Conservation (phyloP, 441 rosid genomes). For the Adansonia gregorii region DNA sequence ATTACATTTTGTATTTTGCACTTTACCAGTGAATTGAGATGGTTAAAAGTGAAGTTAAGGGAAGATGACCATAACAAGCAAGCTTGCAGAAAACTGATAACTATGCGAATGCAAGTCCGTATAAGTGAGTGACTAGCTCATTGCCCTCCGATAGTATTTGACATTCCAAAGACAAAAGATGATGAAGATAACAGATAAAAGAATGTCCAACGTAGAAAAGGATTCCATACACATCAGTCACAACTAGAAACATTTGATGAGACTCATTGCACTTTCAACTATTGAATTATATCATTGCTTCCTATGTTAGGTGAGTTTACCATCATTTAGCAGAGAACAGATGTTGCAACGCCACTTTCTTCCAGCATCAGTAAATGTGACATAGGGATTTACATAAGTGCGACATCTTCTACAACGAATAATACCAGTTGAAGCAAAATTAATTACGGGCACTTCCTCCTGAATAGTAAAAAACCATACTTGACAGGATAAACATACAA, state of each 20-base stretch:
- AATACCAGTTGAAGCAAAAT: slow-evolving; percentile 82
- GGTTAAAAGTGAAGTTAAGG: background rate
- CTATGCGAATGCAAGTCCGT: background rate
- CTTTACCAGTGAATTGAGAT: background rate
- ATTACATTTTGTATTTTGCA: background rate
- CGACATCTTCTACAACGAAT: slow-evolving; percentile 99
- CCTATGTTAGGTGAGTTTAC: slow-evolving; percentile 42
- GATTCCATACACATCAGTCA: background rate
- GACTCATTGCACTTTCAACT: slow-evolving; percentile 8
- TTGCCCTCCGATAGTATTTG: background rate
- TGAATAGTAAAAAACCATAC: slow-evolving; percentile 40
- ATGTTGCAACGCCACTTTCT: slow-evolving; percentile 99
- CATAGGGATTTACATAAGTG: slow-evolving; percentile 93
- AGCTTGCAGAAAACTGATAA: background rate
- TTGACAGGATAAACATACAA: slow-evolving; percentile 29
- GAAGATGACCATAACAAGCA: slow-evolving; percentile 10
- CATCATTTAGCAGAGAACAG: slow-evolving; percentile 89
- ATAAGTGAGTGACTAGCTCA: background rate
- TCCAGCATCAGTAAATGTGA: slow-evolving; percentile 93
- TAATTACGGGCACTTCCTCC: slow-evolving; percentile 95
- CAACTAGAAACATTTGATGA: slow-evolving; percentile 8
- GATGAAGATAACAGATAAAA: background rate
- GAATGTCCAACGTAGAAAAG: background rate
- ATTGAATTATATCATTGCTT: slow-evolving; percentile 3
- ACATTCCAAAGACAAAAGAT: background rate